These are phyloP conservation scores for Schoenoplectus triqueter DNA, from an alignment of 202 grass and related monocot genomes.

Conservation along the genomic window DNA sequence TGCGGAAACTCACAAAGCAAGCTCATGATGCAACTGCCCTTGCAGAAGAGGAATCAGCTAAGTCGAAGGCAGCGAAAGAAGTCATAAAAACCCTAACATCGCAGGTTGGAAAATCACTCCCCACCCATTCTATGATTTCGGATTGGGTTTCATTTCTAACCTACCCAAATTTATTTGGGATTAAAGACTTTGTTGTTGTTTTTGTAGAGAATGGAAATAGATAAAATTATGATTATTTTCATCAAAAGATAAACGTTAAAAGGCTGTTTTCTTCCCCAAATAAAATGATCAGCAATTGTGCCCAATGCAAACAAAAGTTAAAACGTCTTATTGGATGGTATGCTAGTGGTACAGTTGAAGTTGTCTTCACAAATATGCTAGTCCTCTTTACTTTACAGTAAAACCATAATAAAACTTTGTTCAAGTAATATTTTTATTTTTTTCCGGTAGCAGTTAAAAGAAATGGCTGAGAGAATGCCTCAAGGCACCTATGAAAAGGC, in stretches of 20 bases:
- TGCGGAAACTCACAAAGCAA: slow-evolving; percentile 78
- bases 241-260: not conserved
- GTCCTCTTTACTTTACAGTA: slow-evolving; percentile 4
- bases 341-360: slow-evolving; percentile 2
- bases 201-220: not conserved
- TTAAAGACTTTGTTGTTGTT: too few species aligned
- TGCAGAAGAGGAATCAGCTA: slow-evolving; percentile 89
- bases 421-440: slow-evolving; percentile 15
- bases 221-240: not conserved
- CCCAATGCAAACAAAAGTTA: slow-evolving; percentile 23
- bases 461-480: slow-evolving; percentile 84
- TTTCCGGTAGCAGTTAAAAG: slow-evolving; percentile 72
- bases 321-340: not conserved
- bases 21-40: slow-evolving; percentile 72
- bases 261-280: not conserved
- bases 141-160: too few species aligned
- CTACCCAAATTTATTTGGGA: too few species aligned
- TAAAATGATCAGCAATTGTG: slow-evolving; percentile 14
- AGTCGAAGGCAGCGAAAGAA: slow-evolving; percentile 97
- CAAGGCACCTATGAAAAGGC: slow-evolving; percentile 49
- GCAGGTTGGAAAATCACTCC: slow-evolving; percentile 53
- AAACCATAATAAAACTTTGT: slow-evolving; percentile 37
- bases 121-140: not conserved
- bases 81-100: slow-evolving; percentile 98
- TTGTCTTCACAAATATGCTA: not conserved